A percentile compares a stretch with the other conserved stretches of the same genome.
phyloP scores from a whole-genome alignment of 192 early-diverging fungal genomes.

The Geranomyces variabilis region DNA sequence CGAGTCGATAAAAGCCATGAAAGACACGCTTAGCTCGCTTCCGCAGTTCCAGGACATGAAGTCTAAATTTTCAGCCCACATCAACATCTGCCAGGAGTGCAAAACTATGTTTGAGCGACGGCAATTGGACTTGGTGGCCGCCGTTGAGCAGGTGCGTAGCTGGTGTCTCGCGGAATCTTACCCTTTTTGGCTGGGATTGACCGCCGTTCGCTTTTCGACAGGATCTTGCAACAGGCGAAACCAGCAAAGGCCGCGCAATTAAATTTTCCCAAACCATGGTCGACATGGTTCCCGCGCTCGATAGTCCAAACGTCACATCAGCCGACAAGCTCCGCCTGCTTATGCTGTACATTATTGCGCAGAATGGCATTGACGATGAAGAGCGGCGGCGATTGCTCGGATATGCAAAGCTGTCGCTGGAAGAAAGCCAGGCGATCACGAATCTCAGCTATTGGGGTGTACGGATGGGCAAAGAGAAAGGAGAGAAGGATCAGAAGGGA shows the following conservation, averaged over 20 bases:
- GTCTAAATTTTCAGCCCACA: conserved; percentile 78
- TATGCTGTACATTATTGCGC: conserved; percentile 79
- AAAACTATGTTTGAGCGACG: conserved; percentile 72
- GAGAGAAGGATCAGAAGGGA: conserved; percentile 49
- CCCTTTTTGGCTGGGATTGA: too few relatives aligned
- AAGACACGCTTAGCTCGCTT: conserved; percentile 78
- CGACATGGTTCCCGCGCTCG: conserved; percentile 77
- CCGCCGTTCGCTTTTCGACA: too few relatives aligned
- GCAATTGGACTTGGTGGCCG: conserved; percentile 68
- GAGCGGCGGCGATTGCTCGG: conserved; percentile 70
- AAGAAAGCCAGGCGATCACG: conserved; percentile 78
- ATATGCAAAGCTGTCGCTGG: conserved; percentile 69
- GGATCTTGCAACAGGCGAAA: conserved; percentile 81
- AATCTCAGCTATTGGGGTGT: conserved; percentile 74
- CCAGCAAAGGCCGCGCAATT: conserved; percentile 61
- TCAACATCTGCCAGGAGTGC: conserved; percentile 84
- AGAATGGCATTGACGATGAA: conserved; percentile 74
- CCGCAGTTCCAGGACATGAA: conserved; percentile 89
- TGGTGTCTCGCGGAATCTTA: too few relatives aligned
- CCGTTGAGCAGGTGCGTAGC: conserved; percentile 73
- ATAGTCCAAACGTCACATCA: conserved; percentile 62
- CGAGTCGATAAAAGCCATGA: conserved; percentile 79
- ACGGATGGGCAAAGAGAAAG: conserved; percentile 55
- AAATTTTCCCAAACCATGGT: conserved; percentile 68
- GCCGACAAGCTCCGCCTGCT: conserved; percentile 78